Conservation (phyloP, 306 rosid species). For the Cucurbita ficifolia region DNA sequence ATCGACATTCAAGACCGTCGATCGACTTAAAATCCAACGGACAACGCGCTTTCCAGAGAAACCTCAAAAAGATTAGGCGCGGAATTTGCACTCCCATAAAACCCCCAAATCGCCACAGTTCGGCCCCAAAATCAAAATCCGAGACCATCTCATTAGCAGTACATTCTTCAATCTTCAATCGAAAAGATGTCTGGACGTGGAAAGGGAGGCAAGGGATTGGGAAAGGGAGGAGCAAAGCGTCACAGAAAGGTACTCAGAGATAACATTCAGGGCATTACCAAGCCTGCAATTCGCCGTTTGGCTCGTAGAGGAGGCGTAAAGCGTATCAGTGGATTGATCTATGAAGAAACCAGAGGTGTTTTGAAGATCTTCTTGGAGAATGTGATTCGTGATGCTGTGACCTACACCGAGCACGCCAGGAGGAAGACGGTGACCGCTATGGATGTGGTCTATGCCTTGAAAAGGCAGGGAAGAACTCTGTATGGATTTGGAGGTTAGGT, state of each 20-base stretch:
- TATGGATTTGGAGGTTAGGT: conserved; percentile 35
- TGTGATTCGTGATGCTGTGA: conserved; percentile 39
- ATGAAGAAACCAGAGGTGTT: conserved; percentile 39
- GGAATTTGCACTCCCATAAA: not conserved
- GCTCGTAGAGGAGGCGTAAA: conserved; percentile 42
- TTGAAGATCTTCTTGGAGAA: conserved; percentile 36
- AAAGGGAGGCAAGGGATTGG: conserved; percentile 51
- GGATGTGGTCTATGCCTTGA: conserved; percentile 36
- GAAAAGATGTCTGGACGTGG: conserved; percentile 38
- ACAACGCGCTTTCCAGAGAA: not conserved
- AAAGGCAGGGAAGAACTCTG: conserved; percentile 39
- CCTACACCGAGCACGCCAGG: conserved; percentile 33
- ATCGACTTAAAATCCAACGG: not conserved
- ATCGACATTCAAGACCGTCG: not conserved
- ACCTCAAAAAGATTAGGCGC: not conserved
- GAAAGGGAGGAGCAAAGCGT: conserved; percentile 47
- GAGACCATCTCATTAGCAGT: no score
- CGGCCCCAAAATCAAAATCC: not conserved
- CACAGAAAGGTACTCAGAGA: conserved; percentile 40
- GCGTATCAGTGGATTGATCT: conserved; percentile 39
- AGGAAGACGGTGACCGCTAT: conserved; percentile 43
- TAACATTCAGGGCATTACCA: conserved; percentile 43
- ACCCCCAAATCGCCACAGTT: not conserved
- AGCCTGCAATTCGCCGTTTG: conserved; percentile 38
- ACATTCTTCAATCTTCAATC: not conserved